A percentile compares a stretch with the other conserved stretches of the same genome.
phyloP scores from a whole-genome alignment of 1,284 basidiomycete species.

The Stygiomarasmius scandens region DNA sequence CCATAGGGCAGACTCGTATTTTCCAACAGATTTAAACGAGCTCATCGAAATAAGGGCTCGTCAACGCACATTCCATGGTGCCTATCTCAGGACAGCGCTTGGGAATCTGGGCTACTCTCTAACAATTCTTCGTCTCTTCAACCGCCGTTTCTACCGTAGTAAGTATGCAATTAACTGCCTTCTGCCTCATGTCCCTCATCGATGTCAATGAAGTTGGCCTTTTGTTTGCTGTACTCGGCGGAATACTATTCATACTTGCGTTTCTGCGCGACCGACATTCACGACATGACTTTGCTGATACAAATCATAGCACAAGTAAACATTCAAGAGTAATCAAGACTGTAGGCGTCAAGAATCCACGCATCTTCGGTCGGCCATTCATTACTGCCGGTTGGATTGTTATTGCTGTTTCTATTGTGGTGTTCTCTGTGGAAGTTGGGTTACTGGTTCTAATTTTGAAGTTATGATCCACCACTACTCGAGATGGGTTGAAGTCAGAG shows the following conservation, averaged over 20 bases:
- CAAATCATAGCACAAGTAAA: slow-evolving; percentile 18
- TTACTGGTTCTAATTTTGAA: slow-evolving; percentile 62
- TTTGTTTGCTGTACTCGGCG: slow-evolving; percentile 67
- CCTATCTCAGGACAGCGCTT: slow-evolving; percentile 77
- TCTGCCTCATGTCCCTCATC: neutral
- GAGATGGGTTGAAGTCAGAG: neutral
- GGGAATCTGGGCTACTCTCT: slow-evolving; percentile 75
- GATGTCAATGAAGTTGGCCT: slow-evolving; percentile 59
- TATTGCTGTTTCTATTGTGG: slow-evolving; percentile 59
- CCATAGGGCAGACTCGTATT: slow-evolving; percentile 61
- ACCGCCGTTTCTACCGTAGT: slow-evolving; percentile 71
- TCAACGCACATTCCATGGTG: slow-evolving; percentile 81
- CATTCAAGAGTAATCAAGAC: slow-evolving; percentile 40
- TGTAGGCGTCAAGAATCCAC: slow-evolving; percentile 58
- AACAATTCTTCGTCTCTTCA: slow-evolving; percentile 77
- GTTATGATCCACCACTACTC: slow-evolving; percentile 22
- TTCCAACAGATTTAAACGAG: slow-evolving; percentile 60
- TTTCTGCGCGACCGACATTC: slow-evolving; percentile 66
- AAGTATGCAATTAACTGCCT: slow-evolving; percentile 25
- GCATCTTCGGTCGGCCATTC: slow-evolving; percentile 75
- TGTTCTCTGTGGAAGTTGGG: slow-evolving; percentile 65
- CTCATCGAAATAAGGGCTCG: slow-evolving; percentile 77
- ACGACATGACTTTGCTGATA: slow-evolving; percentile 74
- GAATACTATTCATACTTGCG: slow-evolving; percentile 60
- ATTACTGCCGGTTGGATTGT: slow-evolving; percentile 80